These are phyloP conservation scores for Trichocladium uniseriatum DNA, from an alignment of 495 filamentous ascomycete genomes.

Conservation along the genomic window DNA sequence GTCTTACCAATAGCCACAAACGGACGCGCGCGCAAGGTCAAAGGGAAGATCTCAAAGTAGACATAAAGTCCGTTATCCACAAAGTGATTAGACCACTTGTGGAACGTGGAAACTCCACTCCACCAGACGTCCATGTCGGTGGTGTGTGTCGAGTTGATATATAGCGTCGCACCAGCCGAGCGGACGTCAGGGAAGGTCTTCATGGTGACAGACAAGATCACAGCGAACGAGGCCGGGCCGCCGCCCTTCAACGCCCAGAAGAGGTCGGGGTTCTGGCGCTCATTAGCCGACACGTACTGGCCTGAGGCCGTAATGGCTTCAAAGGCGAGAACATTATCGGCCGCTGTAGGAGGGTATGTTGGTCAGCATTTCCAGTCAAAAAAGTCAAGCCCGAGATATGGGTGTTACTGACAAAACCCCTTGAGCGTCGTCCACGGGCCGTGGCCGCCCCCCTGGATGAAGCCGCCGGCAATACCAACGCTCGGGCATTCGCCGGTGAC, in stretches of 20 bases:
- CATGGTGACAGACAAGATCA: conserved; percentile 42
- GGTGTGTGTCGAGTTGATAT: conserved; percentile 25
- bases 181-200: conserved; percentile 34
- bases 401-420: conserved; percentile 40
- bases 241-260: conserved; percentile 53
- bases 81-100: conserved; percentile 34
- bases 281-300: conserved; percentile 39
- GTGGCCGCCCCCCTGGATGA: conserved; percentile 57
- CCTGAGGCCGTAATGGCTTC: conserved; percentile 49
- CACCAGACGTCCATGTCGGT: conserved; percentile 31
- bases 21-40: conserved; percentile 23
- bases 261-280: conserved; percentile 43
- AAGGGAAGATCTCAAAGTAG: conserved; percentile 28
- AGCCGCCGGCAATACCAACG: conserved; percentile 42
- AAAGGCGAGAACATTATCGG: conserved; percentile 45
- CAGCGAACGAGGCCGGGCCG: conserved; percentile 43
- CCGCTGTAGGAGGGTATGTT: conserved; percentile 36
- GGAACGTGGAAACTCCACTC: conserved; percentile 35
- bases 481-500: conserved; percentile 43
- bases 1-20: conserved; percentile 22
- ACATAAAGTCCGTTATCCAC: conserved; percentile 38
- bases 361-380: too few relatives aligned
- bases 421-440: conserved; percentile 44
- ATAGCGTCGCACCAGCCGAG: conserved; percentile 26
- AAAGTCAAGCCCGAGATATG: too few relatives aligned